Conservation (phyloP, 768 basidiomycete genomes). For the Psilocybe tampanensis region DNA sequence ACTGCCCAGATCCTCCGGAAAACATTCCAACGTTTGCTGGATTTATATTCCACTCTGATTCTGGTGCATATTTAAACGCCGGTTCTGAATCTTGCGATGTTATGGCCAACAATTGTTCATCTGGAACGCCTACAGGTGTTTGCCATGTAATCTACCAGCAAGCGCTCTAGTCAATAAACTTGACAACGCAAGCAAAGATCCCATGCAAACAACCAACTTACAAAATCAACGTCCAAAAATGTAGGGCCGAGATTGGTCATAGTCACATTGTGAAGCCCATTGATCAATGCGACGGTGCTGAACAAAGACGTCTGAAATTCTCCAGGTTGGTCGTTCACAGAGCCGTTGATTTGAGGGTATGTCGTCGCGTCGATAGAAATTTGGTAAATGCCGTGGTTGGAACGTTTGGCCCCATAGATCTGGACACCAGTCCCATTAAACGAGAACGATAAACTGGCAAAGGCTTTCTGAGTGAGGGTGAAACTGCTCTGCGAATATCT, state of each 20-base stretch:
- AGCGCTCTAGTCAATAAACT: too few species aligned
- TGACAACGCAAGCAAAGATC: too few species aligned
- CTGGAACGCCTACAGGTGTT: conserved; percentile 25
- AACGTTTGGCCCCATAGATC: conserved; percentile 52
- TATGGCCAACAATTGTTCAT: conserved; percentile 25
- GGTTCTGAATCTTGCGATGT: conserved; percentile 37
- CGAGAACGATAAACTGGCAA: conserved; percentile 37
- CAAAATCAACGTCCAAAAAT: conserved; percentile 52
- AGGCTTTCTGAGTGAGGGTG: conserved; percentile 32
- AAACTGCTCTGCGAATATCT: conserved; percentile 43
- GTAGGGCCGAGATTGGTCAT: conserved; percentile 30
- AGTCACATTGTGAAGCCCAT: conserved; percentile 39
- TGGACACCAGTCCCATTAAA: conserved; percentile 54
- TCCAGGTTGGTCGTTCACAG: conserved; percentile 9
- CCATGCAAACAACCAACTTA: conserved; percentile 28
- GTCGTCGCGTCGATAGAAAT: conserved; percentile 41
- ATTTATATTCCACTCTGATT: conserved; percentile 34
- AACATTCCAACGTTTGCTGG: conserved; percentile 39
- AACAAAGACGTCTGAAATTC: conserved; percentile 47
- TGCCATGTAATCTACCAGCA: conserved; percentile 37
- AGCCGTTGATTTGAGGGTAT: conserved; percentile 31
- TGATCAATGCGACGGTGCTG: conserved; percentile 29
- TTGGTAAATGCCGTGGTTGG: conserved; percentile 47
- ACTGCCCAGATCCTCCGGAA: conserved; percentile 49
- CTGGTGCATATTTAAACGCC: conserved; percentile 37